Conservation (phyloP, 1,139 yeast species). For the Lodderomyces elongisporus region DNA sequence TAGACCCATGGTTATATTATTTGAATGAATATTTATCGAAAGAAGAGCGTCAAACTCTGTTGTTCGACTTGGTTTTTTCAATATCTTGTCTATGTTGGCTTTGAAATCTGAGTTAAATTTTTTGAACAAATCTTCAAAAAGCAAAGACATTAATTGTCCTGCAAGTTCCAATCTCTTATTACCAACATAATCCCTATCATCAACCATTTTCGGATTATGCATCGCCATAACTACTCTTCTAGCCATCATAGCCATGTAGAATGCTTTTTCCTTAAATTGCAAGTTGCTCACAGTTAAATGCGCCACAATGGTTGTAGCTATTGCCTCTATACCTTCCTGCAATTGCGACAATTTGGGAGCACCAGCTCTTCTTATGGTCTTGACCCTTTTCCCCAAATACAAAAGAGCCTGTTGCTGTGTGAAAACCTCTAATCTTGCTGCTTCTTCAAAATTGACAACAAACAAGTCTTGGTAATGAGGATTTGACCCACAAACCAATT, state of each 20-base stretch:
- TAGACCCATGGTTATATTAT: slow-evolving; percentile 89
- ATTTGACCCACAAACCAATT: slow-evolving; percentile 87
- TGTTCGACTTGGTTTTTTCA: slow-evolving; percentile 91
- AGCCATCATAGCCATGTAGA: slow-evolving; percentile 94
- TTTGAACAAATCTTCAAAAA: slow-evolving; percentile 94
- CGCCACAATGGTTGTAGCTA: slow-evolving; percentile 94
- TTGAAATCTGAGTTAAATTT: slow-evolving; percentile 93
- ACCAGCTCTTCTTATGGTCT: slow-evolving; percentile 82
- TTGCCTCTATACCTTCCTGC: slow-evolving; percentile 96
- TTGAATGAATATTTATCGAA: slow-evolving; percentile 84
- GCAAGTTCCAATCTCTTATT: slow-evolving; percentile 95
- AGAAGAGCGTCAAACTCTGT: slow-evolving; percentile 91
- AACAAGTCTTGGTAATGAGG: slow-evolving; percentile 86
- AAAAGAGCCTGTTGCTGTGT: slow-evolving; percentile 94
- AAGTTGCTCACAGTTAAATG: slow-evolving; percentile 83
- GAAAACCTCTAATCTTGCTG: slow-evolving; percentile 76
- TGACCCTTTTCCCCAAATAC: slow-evolving; percentile 85
- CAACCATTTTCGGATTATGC: slow-evolving; percentile 92
- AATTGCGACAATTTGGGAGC: slow-evolving; percentile 73
- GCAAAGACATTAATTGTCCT: slow-evolving; percentile 90
- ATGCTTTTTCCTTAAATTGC: slow-evolving; percentile 89
- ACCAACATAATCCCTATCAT: slow-evolving; percentile 98
- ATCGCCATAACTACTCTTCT: slow-evolving; percentile 94
- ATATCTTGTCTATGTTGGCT: slow-evolving; percentile 86
- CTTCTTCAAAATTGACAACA: slow-evolving; percentile 91